Conservation (phyloP, 441 rosid species). For the Isatis lusitanica region DNA sequence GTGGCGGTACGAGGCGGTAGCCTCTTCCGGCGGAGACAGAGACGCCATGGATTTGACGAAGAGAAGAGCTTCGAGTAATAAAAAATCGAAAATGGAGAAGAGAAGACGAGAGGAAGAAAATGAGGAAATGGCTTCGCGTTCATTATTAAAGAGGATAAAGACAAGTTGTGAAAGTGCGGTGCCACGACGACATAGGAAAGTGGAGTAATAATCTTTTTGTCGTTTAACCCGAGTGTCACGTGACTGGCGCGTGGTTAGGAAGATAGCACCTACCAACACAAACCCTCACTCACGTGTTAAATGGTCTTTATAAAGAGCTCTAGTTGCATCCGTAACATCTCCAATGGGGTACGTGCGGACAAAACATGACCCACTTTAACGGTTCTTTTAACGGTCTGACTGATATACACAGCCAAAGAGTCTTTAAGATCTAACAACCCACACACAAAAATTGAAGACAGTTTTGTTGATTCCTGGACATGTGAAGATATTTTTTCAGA, state of each 20-base stretch:
- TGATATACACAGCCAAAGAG: neutral
- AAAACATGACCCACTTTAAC: neutral
- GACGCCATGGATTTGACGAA: conserved; percentile 30
- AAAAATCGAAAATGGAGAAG: neutral
- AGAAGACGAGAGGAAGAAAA: neutral
- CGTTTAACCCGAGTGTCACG: conserved; percentile 4
- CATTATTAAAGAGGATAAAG: conserved; percentile 12
- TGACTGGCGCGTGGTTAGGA: conserved; percentile 18
- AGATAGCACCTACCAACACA: conserved; percentile 5
- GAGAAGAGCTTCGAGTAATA: neutral
- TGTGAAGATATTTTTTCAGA: neutral
- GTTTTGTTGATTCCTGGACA: neutral
- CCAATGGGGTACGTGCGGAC: neutral
- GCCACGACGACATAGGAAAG: conserved; percentile 25
- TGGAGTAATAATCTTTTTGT: neutral
- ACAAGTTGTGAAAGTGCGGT: conserved; percentile 39
- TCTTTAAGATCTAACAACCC: neutral
- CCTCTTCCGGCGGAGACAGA: conserved; percentile 37
- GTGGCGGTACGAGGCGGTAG: conserved; percentile 30
- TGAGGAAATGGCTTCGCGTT: neutral
- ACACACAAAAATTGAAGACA: neutral
- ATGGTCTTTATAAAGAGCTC: neutral
- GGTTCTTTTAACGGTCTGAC: neutral
- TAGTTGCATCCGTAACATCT: neutral
- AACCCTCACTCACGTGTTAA: conserved; percentile 25